These are phyloP conservation scores for Nicotiana knightiana DNA, from an alignment of 257 asterid species.

Conservation along the genomic window DNA sequence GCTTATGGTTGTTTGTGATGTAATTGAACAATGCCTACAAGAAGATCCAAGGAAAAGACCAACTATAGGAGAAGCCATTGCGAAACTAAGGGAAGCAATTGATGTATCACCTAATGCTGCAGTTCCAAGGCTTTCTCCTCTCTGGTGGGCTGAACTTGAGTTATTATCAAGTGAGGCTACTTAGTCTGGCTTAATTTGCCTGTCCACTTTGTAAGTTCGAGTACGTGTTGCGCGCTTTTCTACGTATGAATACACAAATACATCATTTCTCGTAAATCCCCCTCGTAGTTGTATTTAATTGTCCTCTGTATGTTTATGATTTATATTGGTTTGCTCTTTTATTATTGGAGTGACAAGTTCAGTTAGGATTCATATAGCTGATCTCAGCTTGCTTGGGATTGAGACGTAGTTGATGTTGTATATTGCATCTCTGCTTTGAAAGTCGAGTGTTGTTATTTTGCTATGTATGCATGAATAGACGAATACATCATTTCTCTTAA, in stretches of 20 bases:
- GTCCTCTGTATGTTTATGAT: neutral
- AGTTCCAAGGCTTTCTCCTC: constrained; percentile 80
- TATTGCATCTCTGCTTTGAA: no score
- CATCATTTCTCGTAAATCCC: neutral
- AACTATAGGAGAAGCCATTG: constrained; percentile 43
- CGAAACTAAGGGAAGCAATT: constrained; percentile 42
- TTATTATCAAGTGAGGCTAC: constrained; percentile 74
- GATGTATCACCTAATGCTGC: constrained; percentile 71
- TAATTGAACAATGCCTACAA: constrained; percentile 53
- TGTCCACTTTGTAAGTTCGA: neutral
- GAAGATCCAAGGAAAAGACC: constrained; percentile 52
- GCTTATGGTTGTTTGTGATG: constrained; percentile 60
- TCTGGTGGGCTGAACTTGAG: constrained; percentile 99
- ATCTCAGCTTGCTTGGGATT: neutral
- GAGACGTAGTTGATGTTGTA: neutral
- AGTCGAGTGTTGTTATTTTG: no score
- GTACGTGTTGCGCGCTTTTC: neutral
- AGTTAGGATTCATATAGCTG: neutral
- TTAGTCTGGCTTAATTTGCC: constrained; percentile 13
- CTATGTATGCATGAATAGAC: no score
- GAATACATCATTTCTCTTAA: no score
- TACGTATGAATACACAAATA: neutral
- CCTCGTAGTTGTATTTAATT: neutral
- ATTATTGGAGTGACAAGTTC: neutral
- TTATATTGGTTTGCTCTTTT: neutral